Base-by-base conservation (phyloP, 768 basidiomycete species). In the Udeniomyces megalosporus region DNA sequence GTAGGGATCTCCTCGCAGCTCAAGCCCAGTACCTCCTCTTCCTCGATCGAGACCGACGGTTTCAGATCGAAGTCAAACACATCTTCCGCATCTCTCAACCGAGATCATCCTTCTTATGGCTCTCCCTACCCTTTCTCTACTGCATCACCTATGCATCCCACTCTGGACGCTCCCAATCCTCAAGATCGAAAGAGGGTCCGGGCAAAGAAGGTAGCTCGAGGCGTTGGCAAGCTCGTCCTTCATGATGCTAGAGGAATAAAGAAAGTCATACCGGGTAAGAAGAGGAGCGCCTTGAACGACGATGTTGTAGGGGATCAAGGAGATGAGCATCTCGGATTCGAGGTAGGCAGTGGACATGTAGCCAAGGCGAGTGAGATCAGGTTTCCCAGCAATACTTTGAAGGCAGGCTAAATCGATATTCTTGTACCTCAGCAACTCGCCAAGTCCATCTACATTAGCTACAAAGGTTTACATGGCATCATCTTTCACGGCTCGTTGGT, bases 341-440 rank as follows among this genome's bases (percentile, higher is more conserved):
- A 17, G 3, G 50, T 52, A 5, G 24, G 26, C 15, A 52, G 47
- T 15, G 29, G 47, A 24, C 42, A 59, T 31, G 58, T 42, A 0
- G 58, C 58, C 22, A 59, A 59, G 38, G 38, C 17, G 10, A 42
- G 38, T 8, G 38, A 42, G 38, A 42, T 26, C n/a, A 14, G n/a
- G 26, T 50, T 50, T 26, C 12, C n/a, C n/a, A n/a, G n/a, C n/a
- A n/a, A n/a, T n/a, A n/a, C n/a, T n/a, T n/a, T n/a, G n/a, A 53
- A 24, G 17, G 11, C 49, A 28, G 49, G 31, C 49, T 29, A 15
- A 22, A 5, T 24, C 26, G 14, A 42, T 42, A 42, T 42, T 42
- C 17, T 42, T n/a, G n/a, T n/a, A n/a, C n/a, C n/a, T n/a, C n/a
- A 64, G 55, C 81, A 80, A 51, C 78, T 88, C 32, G 86, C 86